A percentile compares a stretch with the other conserved stretches of the same genome.
These are phyloP conservation scores for Pachysandra terminalis DNA, from an alignment of 164 flowering plant species.

Conservation along the genomic window DNA sequence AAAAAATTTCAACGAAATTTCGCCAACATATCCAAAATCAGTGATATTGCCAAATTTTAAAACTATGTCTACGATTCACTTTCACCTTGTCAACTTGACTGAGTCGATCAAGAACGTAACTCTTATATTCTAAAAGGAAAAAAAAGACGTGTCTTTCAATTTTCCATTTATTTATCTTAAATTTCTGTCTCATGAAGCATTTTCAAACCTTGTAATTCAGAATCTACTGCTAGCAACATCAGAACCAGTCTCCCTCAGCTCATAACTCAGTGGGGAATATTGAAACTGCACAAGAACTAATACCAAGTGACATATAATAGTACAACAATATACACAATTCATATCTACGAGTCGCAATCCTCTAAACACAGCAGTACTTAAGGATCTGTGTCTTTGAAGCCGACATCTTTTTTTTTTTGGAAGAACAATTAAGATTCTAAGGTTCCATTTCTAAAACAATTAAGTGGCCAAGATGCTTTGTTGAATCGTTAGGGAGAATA, in stretches of 20 bases:
- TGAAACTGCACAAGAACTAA: not conserved
- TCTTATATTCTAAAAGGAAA: too few relatives aligned
- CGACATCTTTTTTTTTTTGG: not conserved
- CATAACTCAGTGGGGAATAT: not conserved
- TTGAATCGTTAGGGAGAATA: conserved; percentile 1
- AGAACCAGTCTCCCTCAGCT: not conserved
- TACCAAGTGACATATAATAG: not conserved
- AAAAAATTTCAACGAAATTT: too few relatives aligned
- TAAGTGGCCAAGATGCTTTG: conserved; percentile 4
- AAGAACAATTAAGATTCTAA: not conserved
- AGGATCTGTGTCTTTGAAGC: not conserved
- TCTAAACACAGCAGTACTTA: not conserved
- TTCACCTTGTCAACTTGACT: too few relatives aligned
- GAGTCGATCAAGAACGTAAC: too few relatives aligned
- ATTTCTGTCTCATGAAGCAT: too few relatives aligned
- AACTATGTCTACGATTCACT: too few relatives aligned
- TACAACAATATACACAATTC: not conserved
- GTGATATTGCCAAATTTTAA: too few relatives aligned
- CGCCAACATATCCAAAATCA: too few relatives aligned
- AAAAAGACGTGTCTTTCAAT: too few relatives aligned
- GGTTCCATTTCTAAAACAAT: not conserved
- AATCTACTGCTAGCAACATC: not conserved
- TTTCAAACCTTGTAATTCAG: too few relatives aligned
- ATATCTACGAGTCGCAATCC: too few relatives aligned
- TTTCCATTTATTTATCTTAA: too few relatives aligned